phyloP scores from a whole-genome alignment of 2,329 filamentous ascomycete species.

The Paraconiothyrium sp. region DNA sequence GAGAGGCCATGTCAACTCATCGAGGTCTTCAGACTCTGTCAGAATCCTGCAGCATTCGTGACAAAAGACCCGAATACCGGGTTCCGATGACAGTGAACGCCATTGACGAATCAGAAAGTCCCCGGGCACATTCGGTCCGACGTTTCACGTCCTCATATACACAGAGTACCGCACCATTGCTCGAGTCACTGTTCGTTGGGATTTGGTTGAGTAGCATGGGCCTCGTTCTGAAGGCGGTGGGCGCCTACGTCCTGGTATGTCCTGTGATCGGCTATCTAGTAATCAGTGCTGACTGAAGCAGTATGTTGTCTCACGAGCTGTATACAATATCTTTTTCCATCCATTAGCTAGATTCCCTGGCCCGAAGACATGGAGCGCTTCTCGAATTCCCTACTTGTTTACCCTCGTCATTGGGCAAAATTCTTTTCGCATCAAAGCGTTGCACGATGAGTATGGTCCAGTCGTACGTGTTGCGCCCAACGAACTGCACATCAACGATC shows the following conservation, averaged over 20 bases:
- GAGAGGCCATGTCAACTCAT: too few species aligned
- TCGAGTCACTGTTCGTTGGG: background rate
- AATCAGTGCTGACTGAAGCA: background rate
- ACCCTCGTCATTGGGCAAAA: conserved; percentile 25
- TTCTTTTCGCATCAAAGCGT: conserved; percentile 20
- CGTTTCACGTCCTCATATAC: background rate
- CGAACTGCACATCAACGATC: conserved; percentile 26
- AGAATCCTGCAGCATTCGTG: background rate
- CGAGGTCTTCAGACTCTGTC: background rate
- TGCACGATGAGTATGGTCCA: conserved; percentile 29
- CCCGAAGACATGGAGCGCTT: conserved; percentile 40
- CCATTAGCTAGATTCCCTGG: conserved; percentile 52
- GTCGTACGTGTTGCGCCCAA: conserved; percentile 27
- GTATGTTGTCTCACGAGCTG: conserved; percentile 11
- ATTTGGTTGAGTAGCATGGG: background rate
- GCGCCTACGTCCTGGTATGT: conserved; percentile 2
- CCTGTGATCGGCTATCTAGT: background rate
- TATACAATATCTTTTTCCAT: conserved; percentile 49
- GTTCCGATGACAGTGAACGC: background rate
- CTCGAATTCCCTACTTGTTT: conserved; percentile 30
- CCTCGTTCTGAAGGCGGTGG: background rate
- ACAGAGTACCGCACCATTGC: background rate
- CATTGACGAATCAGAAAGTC: conserved; percentile 3
- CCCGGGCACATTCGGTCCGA: conserved; percentile 4
- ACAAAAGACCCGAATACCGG: background rate